Conservation (phyloP, 2,329 filamentous ascomycete genomes). For the Penicillium sclerotiorum region DNA sequence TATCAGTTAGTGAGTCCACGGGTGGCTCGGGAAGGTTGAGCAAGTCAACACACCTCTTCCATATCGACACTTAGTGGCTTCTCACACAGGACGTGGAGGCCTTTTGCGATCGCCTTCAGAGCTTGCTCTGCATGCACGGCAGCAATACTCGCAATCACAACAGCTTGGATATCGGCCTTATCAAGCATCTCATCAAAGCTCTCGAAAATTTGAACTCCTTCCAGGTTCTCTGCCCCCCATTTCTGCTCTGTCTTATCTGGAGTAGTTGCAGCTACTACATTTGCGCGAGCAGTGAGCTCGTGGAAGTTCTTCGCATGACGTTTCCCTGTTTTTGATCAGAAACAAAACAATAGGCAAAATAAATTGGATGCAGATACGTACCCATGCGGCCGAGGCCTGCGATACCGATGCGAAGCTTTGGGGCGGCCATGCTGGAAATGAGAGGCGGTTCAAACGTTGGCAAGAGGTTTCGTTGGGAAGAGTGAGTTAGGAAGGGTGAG, state of each 20-base stretch:
- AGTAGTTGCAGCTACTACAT: not conserved
- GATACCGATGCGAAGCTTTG: slow-evolving; percentile 8
- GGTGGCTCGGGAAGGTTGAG: not conserved
- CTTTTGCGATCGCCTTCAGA: slow-evolving; percentile 57
- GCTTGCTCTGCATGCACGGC: slow-evolving; percentile 59
- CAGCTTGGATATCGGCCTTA: slow-evolving; percentile 53
- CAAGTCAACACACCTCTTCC: slow-evolving; percentile 12
- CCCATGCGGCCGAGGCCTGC: slow-evolving; percentile 5
- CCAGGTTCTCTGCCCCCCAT: not conserved
- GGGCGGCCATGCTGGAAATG: not conserved
- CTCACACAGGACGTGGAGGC: slow-evolving; percentile 59
- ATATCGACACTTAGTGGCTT: slow-evolving; percentile 36
- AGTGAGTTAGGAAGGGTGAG: too few relatives aligned
- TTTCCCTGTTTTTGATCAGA: not conserved
- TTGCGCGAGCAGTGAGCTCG: not conserved
- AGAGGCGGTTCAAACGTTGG: not conserved
- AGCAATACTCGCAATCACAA: slow-evolving; percentile 56
- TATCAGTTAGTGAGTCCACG: not conserved
- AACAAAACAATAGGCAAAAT: too few relatives aligned
- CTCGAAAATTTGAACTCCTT: slow-evolving; percentile 37
- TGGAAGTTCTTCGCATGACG: not conserved
- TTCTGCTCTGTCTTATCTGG: not conserved
- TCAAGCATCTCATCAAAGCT: slow-evolving; percentile 58
- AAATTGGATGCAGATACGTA: not conserved
- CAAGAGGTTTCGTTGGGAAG: not conserved